Percentiles rank a stretch among this genome's conserved stretches.
Conservation (phyloP, 2,329 filamentous ascomycete species). For the Thelonectria rubi region DNA sequence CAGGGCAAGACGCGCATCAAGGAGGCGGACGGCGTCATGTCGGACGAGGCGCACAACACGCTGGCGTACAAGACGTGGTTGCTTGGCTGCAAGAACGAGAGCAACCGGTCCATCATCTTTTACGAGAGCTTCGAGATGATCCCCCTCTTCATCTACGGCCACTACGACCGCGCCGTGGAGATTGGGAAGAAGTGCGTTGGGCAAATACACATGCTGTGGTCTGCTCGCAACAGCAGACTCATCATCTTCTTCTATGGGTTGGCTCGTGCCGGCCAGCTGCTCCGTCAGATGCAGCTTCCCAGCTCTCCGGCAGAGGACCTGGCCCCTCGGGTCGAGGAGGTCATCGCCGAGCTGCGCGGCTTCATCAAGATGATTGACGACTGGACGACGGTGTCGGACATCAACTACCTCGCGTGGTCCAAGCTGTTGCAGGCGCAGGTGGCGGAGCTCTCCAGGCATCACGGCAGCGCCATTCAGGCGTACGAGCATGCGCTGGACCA, state of each 20-base stretch:
- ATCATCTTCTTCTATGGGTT: constrained; percentile 69
- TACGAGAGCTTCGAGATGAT: constrained; percentile 74
- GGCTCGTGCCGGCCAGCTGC: constrained; percentile 61
- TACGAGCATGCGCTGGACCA: constrained; percentile 81
- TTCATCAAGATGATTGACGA: constrained; percentile 70
- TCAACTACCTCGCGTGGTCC: constrained; percentile 78
- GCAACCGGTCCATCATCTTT: constrained; percentile 70
- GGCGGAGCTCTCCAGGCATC: constrained; percentile 67
- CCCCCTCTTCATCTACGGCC: constrained; percentile 70
- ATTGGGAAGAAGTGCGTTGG: constrained; percentile 62
- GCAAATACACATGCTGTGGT: constrained; percentile 63
- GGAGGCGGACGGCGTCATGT: constrained; percentile 66
- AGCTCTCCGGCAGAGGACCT: constrained; percentile 54
- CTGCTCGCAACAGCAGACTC: constrained; percentile 65
- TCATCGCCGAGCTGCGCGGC: constrained; percentile 61
- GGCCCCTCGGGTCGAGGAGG: constrained; percentile 54
- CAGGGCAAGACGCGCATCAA: constrained; percentile 74
- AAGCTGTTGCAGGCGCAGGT: constrained; percentile 74
- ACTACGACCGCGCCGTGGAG: constrained; percentile 68
- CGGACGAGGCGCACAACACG: constrained; percentile 72
- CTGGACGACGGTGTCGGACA: constrained; percentile 70
- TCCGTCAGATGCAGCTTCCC: constrained; percentile 60
- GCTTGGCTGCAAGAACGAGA: constrained; percentile 61
- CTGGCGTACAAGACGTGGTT: constrained; percentile 68
- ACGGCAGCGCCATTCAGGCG: constrained; percentile 65